phyloP scores from a whole-genome alignment of 805 yeast species.

The Ogataea ramenticola region DNA sequence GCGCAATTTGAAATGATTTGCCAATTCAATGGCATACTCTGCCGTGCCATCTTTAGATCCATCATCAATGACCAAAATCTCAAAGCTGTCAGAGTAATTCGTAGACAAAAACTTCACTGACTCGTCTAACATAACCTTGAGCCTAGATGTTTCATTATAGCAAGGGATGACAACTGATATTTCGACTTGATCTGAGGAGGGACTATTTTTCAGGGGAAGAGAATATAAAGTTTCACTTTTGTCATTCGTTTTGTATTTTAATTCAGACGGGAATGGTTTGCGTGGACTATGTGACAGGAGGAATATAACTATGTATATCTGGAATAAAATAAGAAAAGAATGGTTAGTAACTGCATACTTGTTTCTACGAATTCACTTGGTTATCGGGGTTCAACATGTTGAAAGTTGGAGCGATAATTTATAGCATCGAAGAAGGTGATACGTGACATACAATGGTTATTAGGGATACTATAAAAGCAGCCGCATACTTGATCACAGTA shows the following conservation, averaged over 20 bases:
- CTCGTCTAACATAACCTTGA: slow-evolving; percentile 66
- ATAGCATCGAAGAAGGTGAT: no score
- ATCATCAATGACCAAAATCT: slow-evolving; percentile 84
- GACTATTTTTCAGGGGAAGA: slow-evolving; percentile 27
- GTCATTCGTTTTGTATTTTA: slow-evolving; percentile 44
- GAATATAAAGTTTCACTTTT: slow-evolving; percentile 19
- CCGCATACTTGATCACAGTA: background rate
- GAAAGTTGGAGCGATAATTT: no score
- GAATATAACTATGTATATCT: slow-evolving; percentile 34
- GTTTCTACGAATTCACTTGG: no score
- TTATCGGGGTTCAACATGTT: no score
- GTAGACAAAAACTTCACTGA: slow-evolving; percentile 45
- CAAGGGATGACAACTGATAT: slow-evolving; percentile 89
- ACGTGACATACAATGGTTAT: background rate
- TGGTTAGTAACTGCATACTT: no score
- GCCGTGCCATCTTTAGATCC: slow-evolving; percentile 82
- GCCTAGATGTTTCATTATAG: slow-evolving; percentile 74
- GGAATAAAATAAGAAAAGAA: no score
- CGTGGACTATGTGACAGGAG: slow-evolving; percentile 62
- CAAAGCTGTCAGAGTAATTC: slow-evolving; percentile 39
- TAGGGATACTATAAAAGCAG: background rate
- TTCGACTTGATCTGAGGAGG: slow-evolving; percentile 34
- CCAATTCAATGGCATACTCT: slow-evolving; percentile 60
- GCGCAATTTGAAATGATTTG: slow-evolving; percentile 35
- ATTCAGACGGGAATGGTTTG: slow-evolving; percentile 43